Base-by-base conservation (phyloP, 2,329 filamentous ascomycete species). In the Aspergillus fructus region DNA sequence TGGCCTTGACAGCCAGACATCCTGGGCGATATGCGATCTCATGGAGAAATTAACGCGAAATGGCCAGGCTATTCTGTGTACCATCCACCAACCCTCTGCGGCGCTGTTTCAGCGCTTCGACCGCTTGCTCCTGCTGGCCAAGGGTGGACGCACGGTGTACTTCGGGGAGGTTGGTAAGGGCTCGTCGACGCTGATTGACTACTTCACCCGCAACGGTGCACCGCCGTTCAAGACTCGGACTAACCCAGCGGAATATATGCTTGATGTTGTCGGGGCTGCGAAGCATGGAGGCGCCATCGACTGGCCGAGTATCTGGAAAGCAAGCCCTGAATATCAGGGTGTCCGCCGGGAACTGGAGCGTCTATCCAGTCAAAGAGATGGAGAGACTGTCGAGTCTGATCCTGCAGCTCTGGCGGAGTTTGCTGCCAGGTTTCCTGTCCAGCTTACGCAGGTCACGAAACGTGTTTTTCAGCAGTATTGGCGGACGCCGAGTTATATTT, bases 71-170 rank as follows among this genome's bases (percentile, higher is more conserved):
- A 91, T 97, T 75, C 86, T 97, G n/a, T 96, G 92, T 78, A 97
- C 93, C 0, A 97, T 97, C 60, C 93, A 97, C 74, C 93, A 97
- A 74, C 93, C 93, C n/a, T 96, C 91, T 11, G 92, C 92, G 33
- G 91, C 96, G 83, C 82, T 97, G 51, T 96, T 97, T 79, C 90
- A 96, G 72, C 88, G 91, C 56, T 97, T 89, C 53, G 86, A 89
- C 59, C 81, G 82, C 1, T 74, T 89, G 2, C 75, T 89, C 0
- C 85, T 89, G 71, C 79, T 89, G 3, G 85, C 85, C 5, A 81
- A 78, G 55, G 86, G 87, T 34, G 87, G 87, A 0, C 84, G 80
- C 66, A 89, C 85, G 0, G 85, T 89, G 0, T 90, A 90, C 66
- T 89, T 89, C 69, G 87, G 87, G 4, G 79, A 88, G 2, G 84